Base-by-base conservation (phyloP, 495 filamentous ascomycete species). In the Xylaria bambusicola region DNA sequence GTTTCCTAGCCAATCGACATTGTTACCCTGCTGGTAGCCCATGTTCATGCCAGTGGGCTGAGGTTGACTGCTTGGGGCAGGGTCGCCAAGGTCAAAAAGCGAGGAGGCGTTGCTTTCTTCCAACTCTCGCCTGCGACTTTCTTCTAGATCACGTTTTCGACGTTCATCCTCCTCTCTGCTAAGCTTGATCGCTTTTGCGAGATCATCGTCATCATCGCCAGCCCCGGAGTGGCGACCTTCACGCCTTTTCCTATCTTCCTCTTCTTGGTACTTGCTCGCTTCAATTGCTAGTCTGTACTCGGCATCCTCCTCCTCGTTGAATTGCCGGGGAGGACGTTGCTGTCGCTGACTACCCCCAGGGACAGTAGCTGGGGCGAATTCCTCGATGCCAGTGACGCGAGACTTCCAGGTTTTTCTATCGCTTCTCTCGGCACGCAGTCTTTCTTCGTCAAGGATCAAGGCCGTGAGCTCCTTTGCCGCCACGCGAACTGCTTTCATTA, bases 321-420 rank as follows among this genome's bases (percentile, higher is more conserved):
- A 53, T 58, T 74, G 74, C 38, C 77, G 74, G 20, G 68, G 68
- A 20, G 74, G 77, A 33, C 75, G 70, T 21, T 79, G 81, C 21
- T 76, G 78, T 51, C 77, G 63, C 67, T 53, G 42, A 27, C 53
- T 51, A n/a, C 65, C 58, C 24, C 41, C 61, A 3, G 68, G 56
- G 5, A 31, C 52, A 2, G 61, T 64, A 15, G 74, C 73, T 31
- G 78, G 70, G 58, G 76, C 82, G 60, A 84, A 90, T 67, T 98
- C 95, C 45, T 97, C 93, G 31, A 97, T 88, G 29, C 93, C 93
- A 41, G 86, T 92, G 38, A 98, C 93, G 47, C 95, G 88, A 29
- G 92, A 95, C 73, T 99, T 99, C 95, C 95, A 99, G 6, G 87
- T 84, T 70, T 91, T 97, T 40, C 95, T 86, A 68, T 97, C 93